Conservation (phyloP, 148 eudicot genomes). For the Hydrangea macrophylla region DNA sequence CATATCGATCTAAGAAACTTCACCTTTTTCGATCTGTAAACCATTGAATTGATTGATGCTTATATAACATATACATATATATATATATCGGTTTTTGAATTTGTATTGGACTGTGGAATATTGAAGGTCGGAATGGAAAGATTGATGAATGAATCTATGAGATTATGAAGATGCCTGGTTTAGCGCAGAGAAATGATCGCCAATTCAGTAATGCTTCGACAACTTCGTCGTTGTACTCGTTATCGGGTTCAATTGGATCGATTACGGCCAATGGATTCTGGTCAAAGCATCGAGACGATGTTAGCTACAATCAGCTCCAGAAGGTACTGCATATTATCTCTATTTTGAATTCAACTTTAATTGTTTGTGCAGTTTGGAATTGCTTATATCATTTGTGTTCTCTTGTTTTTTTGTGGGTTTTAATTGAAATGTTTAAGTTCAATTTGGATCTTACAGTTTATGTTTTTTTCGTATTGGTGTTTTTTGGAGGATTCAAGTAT, state of each 20-base stretch:
- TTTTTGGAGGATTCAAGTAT: slow-evolving; percentile 18
- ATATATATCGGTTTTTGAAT: slow-evolving; percentile 7
- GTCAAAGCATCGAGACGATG: slow-evolving; percentile 73
- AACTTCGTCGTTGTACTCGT: slow-evolving; percentile 30
- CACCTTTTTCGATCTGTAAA: background rate
- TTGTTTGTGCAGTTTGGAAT: background rate
- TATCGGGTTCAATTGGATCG: slow-evolving; percentile 56
- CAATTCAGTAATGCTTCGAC: slow-evolving; percentile 39
- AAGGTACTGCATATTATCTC: slow-evolving; percentile 42
- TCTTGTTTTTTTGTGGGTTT: slow-evolving; percentile 2
- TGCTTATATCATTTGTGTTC: background rate
- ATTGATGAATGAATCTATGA: slow-evolving; percentile 26
- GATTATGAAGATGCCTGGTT: slow-evolving; percentile 63
- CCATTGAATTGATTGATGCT: slow-evolving; percentile 18
- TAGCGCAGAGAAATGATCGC: slow-evolving; percentile 52
- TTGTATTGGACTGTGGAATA: slow-evolving; percentile 13
- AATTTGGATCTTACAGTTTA: slow-evolving; percentile 27
- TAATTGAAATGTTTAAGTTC: slow-evolving; percentile 7
- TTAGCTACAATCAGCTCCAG: slow-evolving; percentile 78
- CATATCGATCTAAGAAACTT: slow-evolving; percentile 12
- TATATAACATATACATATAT: background rate
- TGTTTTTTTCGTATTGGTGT: background rate
- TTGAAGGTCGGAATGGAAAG: slow-evolving; percentile 16
- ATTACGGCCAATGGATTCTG: slow-evolving; percentile 65
- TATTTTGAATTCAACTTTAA: background rate